Conservation (phyloP, 208 protist genomes). For the Crithidia mellificae region DNA sequence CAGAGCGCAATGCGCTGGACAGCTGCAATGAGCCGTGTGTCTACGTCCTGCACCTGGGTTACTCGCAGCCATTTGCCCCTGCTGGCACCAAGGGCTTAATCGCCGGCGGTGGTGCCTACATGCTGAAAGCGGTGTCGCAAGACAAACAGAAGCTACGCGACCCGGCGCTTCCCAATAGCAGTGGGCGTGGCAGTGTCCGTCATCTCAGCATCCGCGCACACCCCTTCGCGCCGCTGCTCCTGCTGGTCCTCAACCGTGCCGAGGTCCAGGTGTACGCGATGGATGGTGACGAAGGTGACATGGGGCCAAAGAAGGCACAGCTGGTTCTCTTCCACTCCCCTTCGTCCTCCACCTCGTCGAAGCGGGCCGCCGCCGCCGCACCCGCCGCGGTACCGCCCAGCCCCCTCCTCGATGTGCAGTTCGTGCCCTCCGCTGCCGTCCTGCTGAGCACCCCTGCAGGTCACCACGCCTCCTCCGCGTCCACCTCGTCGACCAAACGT, state of each 20-base stretch:
- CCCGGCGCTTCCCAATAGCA: neutral
- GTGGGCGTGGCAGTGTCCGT: neutral
- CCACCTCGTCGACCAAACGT: neutral
- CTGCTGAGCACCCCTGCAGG: slow-evolving; percentile 13
- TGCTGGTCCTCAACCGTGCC: slow-evolving; percentile 20
- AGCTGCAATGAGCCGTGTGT: slow-evolving; percentile 26
- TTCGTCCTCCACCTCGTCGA: slow-evolving; percentile 11
- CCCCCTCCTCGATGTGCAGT: slow-evolving; percentile 33
- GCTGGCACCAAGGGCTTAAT: slow-evolving; percentile 16
- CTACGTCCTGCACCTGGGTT: slow-evolving; percentile 39
- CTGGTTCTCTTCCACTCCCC: slow-evolving; percentile 15
- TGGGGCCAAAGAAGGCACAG: slow-evolving; percentile 6
- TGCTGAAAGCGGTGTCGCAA: slow-evolving; percentile 19
- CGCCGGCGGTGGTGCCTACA: slow-evolving; percentile 29
- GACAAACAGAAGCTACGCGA: slow-evolving; percentile 12
- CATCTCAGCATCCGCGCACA: slow-evolving; percentile 33
- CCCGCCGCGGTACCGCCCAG: neutral
- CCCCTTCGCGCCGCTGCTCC: slow-evolving; percentile 42
- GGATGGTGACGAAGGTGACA: slow-evolving; percentile 11
- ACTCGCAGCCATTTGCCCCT: slow-evolving; percentile 31
- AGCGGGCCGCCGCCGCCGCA: neutral
- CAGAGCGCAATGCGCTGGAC: slow-evolving; percentile 24
- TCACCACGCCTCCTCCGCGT: neutral
- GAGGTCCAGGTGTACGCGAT: slow-evolving; percentile 39
- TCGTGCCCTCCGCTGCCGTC: slow-evolving; percentile 29